Percentiles rank a stretch among this genome's conserved stretches.
Conservation (phyloP, 306 rosid species). For the Lablab purpureus region DNA sequence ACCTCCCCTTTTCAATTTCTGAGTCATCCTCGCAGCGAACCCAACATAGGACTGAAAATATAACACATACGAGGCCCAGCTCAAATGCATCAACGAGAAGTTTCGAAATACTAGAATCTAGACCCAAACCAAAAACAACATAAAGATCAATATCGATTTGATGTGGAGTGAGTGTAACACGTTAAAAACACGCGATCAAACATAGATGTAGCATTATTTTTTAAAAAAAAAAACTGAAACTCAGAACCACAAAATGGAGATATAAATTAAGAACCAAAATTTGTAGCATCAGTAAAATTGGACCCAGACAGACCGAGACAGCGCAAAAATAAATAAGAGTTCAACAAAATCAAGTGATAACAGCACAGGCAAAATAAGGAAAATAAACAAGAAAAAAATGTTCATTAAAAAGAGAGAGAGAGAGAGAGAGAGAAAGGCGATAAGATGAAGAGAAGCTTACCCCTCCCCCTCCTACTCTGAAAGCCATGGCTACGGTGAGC, state of each 20-base stretch:
- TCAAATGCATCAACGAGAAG: constrained; percentile 23
- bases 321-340: not conserved
- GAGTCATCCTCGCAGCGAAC: not conserved
- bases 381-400: not conserved
- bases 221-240: not conserved
- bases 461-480: constrained; percentile 68
- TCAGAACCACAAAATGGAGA: not conserved
- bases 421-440: not conserved
- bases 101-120: constrained; percentile 14
- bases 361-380: constrained; percentile 3
- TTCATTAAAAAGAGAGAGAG: too few species aligned
- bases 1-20: not conserved
- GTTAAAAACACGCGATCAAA: constrained; percentile 2
- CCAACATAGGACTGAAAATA: constrained; percentile 13
- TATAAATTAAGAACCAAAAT: not conserved
- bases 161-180: not conserved
- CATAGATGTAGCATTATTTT: not conserved
- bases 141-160: constrained; percentile 31
- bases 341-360: constrained; percentile 30
- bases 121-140: not conserved
- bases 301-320: constrained; percentile 16
- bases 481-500: constrained; percentile 59
- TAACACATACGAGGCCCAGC: not conserved
- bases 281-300: constrained; percentile 25
- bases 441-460: constrained; percentile 43